Evolutionary conservation across 805 yeast species (phyloP).

Genomic region (Candida vaughaniae): DNA sequence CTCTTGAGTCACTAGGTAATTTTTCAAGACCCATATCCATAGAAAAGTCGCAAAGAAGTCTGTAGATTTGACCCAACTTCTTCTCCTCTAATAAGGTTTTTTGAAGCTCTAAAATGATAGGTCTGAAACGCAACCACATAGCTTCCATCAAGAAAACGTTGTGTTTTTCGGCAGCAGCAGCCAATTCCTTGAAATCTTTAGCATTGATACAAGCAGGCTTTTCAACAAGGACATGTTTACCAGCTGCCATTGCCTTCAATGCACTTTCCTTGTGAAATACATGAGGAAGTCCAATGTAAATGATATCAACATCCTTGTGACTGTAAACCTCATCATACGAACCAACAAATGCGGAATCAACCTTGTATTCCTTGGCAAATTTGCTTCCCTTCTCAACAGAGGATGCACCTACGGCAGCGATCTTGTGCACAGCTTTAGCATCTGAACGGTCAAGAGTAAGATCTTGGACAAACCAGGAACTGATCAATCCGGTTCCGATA

Average conservation of each 20-base stretch:
- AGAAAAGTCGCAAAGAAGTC: constrained; percentile 45
- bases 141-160: constrained; percentile 55
- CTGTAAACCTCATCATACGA: constrained; percentile 42
- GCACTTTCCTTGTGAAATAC: constrained; percentile 46
- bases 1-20: constrained; percentile 30
- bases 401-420: constrained; percentile 40
- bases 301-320: constrained; percentile 42
- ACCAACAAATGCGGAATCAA: constrained; percentile 20
- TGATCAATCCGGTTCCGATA: constrained; percentile 46
- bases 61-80: constrained; percentile 44
- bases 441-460: constrained; percentile 19
- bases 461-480: constrained; percentile 32
- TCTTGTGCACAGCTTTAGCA: constrained; percentile 24
- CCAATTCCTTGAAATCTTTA: constrained; percentile 40
- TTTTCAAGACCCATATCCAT: constrained; percentile 27
- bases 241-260: constrained; percentile 38
- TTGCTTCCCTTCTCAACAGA: constrained; percentile 34
- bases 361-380: constrained; percentile 18
- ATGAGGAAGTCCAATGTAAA: constrained; percentile 56
- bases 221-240: constrained; percentile 53
- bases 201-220: constrained; percentile 52
- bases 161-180: constrained; percentile 41
- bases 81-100: constrained; percentile 37
- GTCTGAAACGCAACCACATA: constrained; percentile 55
- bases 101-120: constrained; percentile 35